Conservation (phyloP, 73 alveolate species). For the Stentor coeruleus region DNA sequence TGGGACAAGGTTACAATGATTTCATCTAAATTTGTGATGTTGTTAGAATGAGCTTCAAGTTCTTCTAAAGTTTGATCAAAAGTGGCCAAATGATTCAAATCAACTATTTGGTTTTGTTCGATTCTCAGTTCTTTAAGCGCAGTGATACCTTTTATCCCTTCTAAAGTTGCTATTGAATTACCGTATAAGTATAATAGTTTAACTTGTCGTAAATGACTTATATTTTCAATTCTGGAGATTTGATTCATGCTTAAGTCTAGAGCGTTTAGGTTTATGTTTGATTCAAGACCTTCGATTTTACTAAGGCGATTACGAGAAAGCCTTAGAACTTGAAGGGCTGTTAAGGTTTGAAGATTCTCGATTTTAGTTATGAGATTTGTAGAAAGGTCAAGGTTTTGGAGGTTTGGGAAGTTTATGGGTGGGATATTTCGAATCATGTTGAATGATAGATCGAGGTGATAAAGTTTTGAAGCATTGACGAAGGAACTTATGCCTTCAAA, state of each 20-base stretch:
- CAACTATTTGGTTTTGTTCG: neutral
- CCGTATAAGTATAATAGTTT: conserved; percentile 11
- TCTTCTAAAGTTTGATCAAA: neutral
- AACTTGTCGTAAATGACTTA: neutral
- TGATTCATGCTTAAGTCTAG: conserved; percentile 23
- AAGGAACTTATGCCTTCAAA: neutral
- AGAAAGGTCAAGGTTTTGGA: neutral
- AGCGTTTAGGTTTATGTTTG: neutral
- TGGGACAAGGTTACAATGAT: neutral
- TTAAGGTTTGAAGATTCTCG: neutral
- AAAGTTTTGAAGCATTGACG: neutral
- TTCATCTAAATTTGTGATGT: neutral
- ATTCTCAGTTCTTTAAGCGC: neutral
- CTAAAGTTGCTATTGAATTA: neutral
- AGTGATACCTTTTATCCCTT: neutral
- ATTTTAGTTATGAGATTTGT: conserved; percentile 9
- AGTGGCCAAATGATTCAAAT: neutral
- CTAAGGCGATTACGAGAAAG: conserved; percentile 2
- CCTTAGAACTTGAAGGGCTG: conserved; percentile 3
- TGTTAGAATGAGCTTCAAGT: conserved; percentile 22
- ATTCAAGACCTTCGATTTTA: neutral
- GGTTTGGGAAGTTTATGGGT: neutral
- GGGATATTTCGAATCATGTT: conserved; percentile 21
- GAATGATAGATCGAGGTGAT: neutral
- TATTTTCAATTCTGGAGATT: neutral